Base-by-base conservation (phyloP, 108 stramenopile genomes). In the Stephanodiscus triporus region DNA sequence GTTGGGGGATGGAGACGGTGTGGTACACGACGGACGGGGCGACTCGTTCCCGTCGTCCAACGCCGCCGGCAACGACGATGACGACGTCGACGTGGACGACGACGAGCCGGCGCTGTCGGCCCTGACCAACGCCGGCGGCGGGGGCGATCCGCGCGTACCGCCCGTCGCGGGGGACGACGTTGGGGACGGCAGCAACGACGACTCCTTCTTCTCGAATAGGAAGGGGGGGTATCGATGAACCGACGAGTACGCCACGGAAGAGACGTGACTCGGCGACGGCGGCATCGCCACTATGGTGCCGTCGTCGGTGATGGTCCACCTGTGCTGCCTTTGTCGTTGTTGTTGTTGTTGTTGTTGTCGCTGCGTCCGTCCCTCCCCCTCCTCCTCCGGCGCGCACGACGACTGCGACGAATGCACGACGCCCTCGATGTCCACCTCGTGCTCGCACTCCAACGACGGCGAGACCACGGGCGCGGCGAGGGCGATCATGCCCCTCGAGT, bases 231-330 rank as follows among this genome's bases (percentile, higher is more conserved):
- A 9, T 40, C 19, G 40, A 40, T 40, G 40, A 40, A 8, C 11
- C 40, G 40, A 40, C 3, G 7, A 4, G 43, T 14, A 2, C 13
- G 43, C 13, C 13, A 45, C 1, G 2, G 43, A 45, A 2, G 63
- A 65, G 24, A 65, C 63, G 6, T 22, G 42, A 5, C 63, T 65
- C 2, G 63, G 63, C 0, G 27, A 30, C 26, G 63, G 63, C 6
- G 38, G 63, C 34, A 65, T 30, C 26, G 38, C 63, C 20, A 65
- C 43, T 14, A 65, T 65, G 6, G 40, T 27, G 13, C 63, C 37
- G 26, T 49, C 29, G n/a, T 65, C 42, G n/a, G 47, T 29, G n/a
- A 65, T 17, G 7, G 63, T 65, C 63, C 63, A 65, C 29, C 63
- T 38, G 19, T 65, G 43, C 43, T 16, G 40, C 40, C 9, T 0